Evolutionary conservation across 768 basidiomycete species (phyloP).

Genomic region (Termitomyces sp.): DNA sequence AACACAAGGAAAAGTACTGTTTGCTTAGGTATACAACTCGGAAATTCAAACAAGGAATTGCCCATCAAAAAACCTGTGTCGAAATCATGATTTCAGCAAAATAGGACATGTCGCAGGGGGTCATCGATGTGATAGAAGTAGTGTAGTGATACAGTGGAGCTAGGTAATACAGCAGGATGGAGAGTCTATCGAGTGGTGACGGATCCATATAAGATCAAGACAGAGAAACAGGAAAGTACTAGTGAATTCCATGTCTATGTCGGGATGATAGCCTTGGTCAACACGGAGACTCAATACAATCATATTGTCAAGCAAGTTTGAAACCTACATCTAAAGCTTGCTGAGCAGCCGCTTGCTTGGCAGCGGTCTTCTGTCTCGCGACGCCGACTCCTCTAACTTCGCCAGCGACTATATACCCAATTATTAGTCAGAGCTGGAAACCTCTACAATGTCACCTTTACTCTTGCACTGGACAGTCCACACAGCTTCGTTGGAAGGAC

Average conservation of each 20-base stretch:
- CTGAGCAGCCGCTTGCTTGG: conserved; percentile 44
- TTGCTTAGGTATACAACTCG: too few relatives aligned
- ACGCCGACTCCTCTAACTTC: conserved; percentile 40
- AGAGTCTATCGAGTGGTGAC: background rate
- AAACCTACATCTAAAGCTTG: conserved; percentile 33
- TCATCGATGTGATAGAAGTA: background rate
- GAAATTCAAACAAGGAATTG: too few relatives aligned
- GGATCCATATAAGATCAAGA: background rate
- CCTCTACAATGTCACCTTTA: conserved; percentile 20
- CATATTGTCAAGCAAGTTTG: background rate
- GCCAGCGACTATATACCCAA: conserved; percentile 34
- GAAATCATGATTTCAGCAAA: background rate
- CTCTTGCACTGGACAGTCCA: conserved; percentile 60
- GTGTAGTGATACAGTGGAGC: background rate
- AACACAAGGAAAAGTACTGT: background rate
- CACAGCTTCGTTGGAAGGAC: conserved; percentile 32
- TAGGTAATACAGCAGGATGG: background rate
- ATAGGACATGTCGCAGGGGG: background rate
- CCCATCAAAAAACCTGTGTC: background rate
- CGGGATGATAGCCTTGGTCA: conserved; percentile 4
- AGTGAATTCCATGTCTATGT: background rate
- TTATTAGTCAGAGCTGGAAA: conserved; percentile 1
- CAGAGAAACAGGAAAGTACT: background rate
- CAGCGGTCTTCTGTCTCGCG: conserved; percentile 35
- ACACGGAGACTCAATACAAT: background rate